Evolutionary conservation across 768 basidiomycete genomes (phyloP).

Genomic region (Cystofilobasidium macerans): DNA sequence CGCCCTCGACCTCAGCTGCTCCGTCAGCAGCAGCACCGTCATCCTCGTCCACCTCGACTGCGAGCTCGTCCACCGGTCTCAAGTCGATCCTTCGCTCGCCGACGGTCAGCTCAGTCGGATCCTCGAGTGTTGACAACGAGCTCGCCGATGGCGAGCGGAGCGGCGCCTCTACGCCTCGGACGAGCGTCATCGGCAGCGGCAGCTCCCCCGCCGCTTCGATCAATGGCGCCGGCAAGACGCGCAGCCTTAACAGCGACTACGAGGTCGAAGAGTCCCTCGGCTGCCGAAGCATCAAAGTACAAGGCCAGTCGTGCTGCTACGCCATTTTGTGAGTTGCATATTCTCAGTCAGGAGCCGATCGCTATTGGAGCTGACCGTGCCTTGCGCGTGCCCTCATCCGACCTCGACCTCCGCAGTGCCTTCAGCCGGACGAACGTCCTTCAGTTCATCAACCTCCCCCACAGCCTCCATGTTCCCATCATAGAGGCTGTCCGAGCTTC

Average conservation of each 20-base stretch:
- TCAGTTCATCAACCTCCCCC: slow-evolving; percentile 25
- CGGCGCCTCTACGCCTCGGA: slow-evolving; percentile 4
- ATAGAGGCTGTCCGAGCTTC: slow-evolving; percentile 14
- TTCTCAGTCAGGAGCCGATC: neutral
- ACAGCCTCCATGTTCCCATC: slow-evolving; percentile 8
- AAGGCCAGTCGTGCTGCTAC: slow-evolving; percentile 7
- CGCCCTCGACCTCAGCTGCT: neutral
- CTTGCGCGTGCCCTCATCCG: neutral
- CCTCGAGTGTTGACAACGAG: neutral
- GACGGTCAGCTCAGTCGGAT: neutral
- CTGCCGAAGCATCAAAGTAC: neutral
- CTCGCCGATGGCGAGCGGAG: neutral
- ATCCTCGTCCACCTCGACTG: neutral
- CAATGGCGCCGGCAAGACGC: neutral
- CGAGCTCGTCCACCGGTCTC: neutral
- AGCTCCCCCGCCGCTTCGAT: neutral
- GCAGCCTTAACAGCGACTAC: neutral
- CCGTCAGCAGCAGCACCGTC: neutral
- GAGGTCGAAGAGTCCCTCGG: slow-evolving; percentile 1
- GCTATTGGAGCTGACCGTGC: neutral
- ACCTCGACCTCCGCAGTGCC: neutral
- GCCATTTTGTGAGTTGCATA: slow-evolving; percentile 10
- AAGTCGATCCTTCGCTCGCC: slow-evolving; percentile 13
- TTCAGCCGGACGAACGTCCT: slow-evolving; percentile 16
- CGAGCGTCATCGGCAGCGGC: slow-evolving; percentile 3